A percentile compares a stretch with the other conserved stretches of the same genome.
Conservation (phyloP, 108 stramenopile genomes). For the Nitzschia palea region DNA sequence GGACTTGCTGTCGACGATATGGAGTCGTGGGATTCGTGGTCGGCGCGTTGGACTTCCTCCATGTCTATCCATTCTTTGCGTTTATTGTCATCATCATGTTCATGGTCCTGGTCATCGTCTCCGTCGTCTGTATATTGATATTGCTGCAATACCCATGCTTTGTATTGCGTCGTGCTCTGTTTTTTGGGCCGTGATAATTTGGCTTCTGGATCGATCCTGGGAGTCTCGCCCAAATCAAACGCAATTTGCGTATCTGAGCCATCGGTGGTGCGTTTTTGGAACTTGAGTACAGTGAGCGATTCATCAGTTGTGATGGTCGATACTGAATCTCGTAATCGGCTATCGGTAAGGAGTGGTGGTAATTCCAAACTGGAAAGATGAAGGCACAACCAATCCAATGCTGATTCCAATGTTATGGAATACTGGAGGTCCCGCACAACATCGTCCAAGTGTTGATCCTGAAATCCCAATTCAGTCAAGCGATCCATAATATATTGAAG, state of each 20-base stretch:
- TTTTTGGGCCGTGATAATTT: not conserved
- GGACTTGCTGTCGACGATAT: not conserved
- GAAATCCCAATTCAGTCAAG: conserved; percentile 40
- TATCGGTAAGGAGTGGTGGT: conserved; percentile 59
- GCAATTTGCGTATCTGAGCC: not conserved
- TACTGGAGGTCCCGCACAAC: conserved; percentile 40
- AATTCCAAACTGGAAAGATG: conserved; percentile 48
- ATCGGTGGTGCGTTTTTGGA: not conserved
- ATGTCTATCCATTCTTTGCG: conserved; percentile 7
- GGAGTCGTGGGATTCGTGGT: not conserved
- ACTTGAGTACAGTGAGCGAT: conserved; percentile 10
- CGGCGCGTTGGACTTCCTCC: not conserved
- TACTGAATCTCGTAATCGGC: conserved; percentile 19
- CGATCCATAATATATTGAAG: conserved; percentile 33
- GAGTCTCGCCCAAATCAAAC: not conserved
- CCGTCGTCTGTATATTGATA: conserved; percentile 58
- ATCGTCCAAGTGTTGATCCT: conserved; percentile 31
- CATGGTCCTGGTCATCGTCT: conserved; percentile 27
- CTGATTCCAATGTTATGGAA: conserved; percentile 46
- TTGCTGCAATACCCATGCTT: conserved; percentile 48
- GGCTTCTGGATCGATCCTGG: not conserved
- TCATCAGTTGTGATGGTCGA: not conserved
- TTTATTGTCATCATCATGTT: conserved; percentile 1
- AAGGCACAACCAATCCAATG: conserved; percentile 76
- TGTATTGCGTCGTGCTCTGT: conserved; percentile 10